Percentiles rank a stretch among this genome's conserved stretches.
Conservation (phyloP, 352 stramenopile genomes). For the Bremia lactucae region DNA sequence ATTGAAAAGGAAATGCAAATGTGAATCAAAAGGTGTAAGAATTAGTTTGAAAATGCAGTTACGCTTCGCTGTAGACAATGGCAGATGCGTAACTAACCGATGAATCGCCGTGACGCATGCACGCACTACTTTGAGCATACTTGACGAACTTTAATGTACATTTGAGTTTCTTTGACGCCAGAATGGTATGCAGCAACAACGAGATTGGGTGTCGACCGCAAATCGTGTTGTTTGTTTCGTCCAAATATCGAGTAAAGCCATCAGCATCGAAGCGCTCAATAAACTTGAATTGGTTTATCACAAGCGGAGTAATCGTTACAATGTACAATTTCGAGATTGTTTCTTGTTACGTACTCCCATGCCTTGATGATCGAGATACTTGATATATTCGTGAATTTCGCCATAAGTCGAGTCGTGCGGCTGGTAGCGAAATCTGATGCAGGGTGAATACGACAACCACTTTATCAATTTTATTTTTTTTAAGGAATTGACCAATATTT, state of each 20-base stretch:
- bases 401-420: conserved; percentile 73
- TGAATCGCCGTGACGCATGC: conserved; percentile 76
- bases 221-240: conserved; percentile 94
- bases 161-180: conserved; percentile 40
- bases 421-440: conserved; percentile 84
- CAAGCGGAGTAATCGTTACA: not conserved
- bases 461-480: not conserved
- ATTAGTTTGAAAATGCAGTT: not conserved
- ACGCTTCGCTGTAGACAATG: conserved; percentile 63
- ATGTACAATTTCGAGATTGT: too few species aligned
- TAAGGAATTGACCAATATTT: not conserved
- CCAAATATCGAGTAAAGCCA: conserved; percentile 91
- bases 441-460: not conserved
- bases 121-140: conserved; percentile 88
- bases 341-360: conserved; percentile 36
- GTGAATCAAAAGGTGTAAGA: too few species aligned
- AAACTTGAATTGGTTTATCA: conserved; percentile 26
- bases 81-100: conserved; percentile 94
- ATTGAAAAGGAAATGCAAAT: too few species aligned
- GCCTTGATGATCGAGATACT: conserved; percentile 89
- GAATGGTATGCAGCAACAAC: conserved; percentile 55
- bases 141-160: conserved; percentile 87
- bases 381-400: conserved; percentile 92
- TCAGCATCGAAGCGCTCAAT: conserved; percentile 87
- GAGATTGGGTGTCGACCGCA: conserved; percentile 94